These are phyloP conservation scores for Boletus semigastroideus DNA, from an alignment of 1,284 basidiomycete genomes.

Conservation along the genomic window DNA sequence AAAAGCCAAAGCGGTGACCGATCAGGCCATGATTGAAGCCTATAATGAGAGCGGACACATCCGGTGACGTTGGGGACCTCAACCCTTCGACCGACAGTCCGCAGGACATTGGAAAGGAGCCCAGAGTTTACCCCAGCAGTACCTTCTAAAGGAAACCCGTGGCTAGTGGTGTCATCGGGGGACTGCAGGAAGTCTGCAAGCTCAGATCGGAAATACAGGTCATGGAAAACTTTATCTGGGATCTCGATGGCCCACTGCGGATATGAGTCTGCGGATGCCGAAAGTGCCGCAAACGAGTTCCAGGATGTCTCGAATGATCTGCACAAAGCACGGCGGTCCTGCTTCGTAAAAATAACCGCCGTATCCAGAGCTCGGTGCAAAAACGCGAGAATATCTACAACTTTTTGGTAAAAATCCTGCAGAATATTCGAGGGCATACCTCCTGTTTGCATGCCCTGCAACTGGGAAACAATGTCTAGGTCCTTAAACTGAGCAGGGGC, in stretches of 20 bases:
- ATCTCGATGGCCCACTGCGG: background rate
- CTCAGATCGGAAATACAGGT: background rate
- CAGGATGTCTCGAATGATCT: background rate
- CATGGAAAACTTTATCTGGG: background rate
- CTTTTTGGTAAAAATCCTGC: background rate
- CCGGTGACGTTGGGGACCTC: background rate
- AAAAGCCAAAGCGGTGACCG: background rate
- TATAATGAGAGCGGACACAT: too few species aligned
- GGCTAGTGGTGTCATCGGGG: too few species aligned
- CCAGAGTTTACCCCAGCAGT: too few species aligned
- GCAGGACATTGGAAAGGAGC: background rate
- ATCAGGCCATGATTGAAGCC: too few species aligned
- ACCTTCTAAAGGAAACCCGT: too few species aligned
- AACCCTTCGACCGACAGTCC: background rate
- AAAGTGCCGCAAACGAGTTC: too few species aligned
- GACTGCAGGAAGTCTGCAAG: background rate
- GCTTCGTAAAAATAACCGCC: background rate
- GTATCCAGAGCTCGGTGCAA: background rate
- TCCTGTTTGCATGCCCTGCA: slow-evolving; percentile 13
- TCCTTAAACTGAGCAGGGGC: background rate
- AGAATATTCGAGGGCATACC: background rate
- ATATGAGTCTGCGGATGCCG: too few species aligned
- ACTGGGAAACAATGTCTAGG: slow-evolving; percentile 8
- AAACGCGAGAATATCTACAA: background rate
- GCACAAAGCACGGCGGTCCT: background rate